Base-by-base conservation (phyloP, 2,329 filamentous ascomycete genomes). In the Phyllosticta paracitricarpa region DNA sequence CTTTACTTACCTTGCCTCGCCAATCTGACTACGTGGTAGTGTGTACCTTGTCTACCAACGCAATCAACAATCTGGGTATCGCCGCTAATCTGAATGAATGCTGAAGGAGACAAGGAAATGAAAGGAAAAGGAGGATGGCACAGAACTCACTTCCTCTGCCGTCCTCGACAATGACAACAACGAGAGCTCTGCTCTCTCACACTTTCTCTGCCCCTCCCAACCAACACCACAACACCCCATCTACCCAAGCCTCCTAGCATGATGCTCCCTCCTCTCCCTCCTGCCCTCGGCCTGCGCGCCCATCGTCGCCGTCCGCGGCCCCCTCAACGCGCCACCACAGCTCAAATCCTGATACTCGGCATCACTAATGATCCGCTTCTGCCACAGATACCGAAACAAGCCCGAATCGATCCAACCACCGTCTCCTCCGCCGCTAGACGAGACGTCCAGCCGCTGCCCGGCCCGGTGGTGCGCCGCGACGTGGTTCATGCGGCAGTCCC, bases 281-380 rank as follows among this genome's bases (percentile, higher is more conserved):
- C 33, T 40, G 8, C 33, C 10, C 33, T 40, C 33, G 1, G 10
- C 33, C 33, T 40, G 33, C 33, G 8, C 4, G 4, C 33, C 33
- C 33, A 40, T 40, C 7, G 33, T 40, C 33, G 33, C 33, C 33
- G 10, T 40, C 33, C 33, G 33, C 33, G 33, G 51, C 10, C 12
- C 51, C 30, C 33, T 28, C 14, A 59, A 17, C 48, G 70, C 67
- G 12, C 70, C 70, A 14, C 70, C 70, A 7, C 68, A 67, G 35
- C 67, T 69, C 55, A 73, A 56, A 61, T 72, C 71, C 61, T 73
- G 71, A 48, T 70, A 62, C 35, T 71, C 71, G 25, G 68, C 63
- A n/a, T 67, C 66, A 35, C 67, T 69, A 25, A 73, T 73, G 57
- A 73, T 58, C 10, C 68, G 60, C 56, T 65, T 66, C 61, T 67